Conservation (phyloP, 345 rosid species). For the Citrus reticulata region DNA sequence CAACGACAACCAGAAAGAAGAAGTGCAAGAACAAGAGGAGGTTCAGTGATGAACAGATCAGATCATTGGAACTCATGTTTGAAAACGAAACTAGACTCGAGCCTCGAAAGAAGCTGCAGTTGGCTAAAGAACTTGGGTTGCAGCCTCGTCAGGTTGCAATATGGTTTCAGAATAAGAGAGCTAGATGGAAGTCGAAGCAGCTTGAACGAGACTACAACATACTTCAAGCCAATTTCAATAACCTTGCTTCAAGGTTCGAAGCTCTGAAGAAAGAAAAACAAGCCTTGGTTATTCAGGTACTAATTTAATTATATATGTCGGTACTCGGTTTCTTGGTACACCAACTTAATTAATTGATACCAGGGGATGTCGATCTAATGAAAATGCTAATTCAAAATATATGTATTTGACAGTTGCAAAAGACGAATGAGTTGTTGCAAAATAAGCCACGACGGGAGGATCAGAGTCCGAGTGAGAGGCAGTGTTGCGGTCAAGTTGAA, state of each 20-base stretch:
- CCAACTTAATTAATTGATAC: no score
- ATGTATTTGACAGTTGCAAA: conserved; percentile 46
- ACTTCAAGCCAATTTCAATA: conserved; percentile 48
- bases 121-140: conserved; percentile 74
- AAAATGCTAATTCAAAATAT: no score
- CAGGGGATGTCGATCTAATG: no score
- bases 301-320: not conserved
- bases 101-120: conserved; percentile 65
- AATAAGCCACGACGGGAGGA: conserved; percentile 17
- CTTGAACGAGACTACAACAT: conserved; percentile 59
- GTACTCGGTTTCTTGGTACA: no score
- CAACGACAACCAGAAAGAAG: conserved; percentile 31
- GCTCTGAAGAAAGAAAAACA: conserved; percentile 64
- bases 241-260: conserved; percentile 55
- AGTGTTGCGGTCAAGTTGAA: conserved; percentile 21
- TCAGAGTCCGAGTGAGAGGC: conserved; percentile 11
- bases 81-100: conserved; percentile 70
- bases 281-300: conserved; percentile 56
- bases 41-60: conserved; percentile 83
- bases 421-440: conserved; percentile 39
- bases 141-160: conserved; percentile 89
- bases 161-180: conserved; percentile 92
- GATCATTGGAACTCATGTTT: conserved; percentile 64
- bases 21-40: conserved; percentile 54
- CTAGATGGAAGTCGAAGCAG: conserved; percentile 84